phyloP scores from a whole-genome alignment of 1,284 basidiomycete species.

The Amylostereum areolatum region DNA sequence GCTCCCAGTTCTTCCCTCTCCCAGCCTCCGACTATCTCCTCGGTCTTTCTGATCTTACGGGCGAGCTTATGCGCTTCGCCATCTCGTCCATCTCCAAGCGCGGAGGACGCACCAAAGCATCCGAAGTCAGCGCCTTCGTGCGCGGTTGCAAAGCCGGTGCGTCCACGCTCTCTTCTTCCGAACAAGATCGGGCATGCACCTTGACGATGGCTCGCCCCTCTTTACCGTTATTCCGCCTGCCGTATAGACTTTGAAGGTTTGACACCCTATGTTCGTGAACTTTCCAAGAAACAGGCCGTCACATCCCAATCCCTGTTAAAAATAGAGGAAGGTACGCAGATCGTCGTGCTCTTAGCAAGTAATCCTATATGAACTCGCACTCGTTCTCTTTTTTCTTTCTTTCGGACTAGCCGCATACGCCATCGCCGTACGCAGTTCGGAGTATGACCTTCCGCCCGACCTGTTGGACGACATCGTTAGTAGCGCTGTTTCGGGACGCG shows the following conservation, averaged over 20 bases:
- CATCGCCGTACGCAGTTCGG: slow-evolving; percentile 61
- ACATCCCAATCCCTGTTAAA: slow-evolving; percentile 85
- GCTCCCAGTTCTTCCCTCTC: slow-evolving; percentile 57
- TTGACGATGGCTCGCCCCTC: no score
- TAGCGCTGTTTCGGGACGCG: slow-evolving; percentile 32
- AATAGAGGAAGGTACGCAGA: slow-evolving; percentile 83
- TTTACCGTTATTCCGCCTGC: neutral
- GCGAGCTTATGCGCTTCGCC: slow-evolving; percentile 95
- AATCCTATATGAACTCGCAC: neutral
- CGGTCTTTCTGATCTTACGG: slow-evolving; percentile 90
- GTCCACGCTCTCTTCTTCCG: slow-evolving; percentile 18
- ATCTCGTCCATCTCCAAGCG: slow-evolving; percentile 71
- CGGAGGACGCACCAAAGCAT: slow-evolving; percentile 67
- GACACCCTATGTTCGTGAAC: slow-evolving; percentile 61
- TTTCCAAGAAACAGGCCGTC: slow-evolving; percentile 85
- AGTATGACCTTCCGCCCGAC: slow-evolving; percentile 62
- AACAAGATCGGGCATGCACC: neutral
- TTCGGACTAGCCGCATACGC: slow-evolving; percentile 55
- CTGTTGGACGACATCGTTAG: slow-evolving; percentile 62
- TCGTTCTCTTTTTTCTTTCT: slow-evolving; percentile 1
- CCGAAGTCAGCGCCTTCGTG: slow-evolving; percentile 72
- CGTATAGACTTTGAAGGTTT: slow-evolving; percentile 69
- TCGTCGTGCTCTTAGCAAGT: neutral
- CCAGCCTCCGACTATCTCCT: slow-evolving; percentile 83
- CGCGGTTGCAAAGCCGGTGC: slow-evolving; percentile 73